Conservation (phyloP, 73 alveolate genomes). For the Stentor coeruleus region DNA sequence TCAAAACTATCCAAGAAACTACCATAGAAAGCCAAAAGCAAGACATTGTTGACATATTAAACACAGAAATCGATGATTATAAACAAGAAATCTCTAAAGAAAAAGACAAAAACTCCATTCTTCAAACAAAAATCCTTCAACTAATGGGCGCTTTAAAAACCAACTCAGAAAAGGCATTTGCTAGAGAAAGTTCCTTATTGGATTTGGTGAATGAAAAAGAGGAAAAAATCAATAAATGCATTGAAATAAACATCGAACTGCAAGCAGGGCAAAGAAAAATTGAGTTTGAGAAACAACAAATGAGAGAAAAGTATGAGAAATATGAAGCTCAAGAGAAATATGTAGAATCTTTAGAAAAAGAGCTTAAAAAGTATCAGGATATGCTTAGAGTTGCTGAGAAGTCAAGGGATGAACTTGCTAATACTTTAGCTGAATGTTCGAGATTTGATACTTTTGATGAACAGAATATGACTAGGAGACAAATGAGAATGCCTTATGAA, state of each 20-base stretch:
- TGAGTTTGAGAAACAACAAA: neutral
- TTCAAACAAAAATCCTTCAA: neutral
- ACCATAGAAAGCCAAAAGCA: neutral
- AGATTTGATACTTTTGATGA: neutral
- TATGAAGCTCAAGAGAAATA: neutral
- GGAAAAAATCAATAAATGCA: neutral
- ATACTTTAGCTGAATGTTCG: neutral
- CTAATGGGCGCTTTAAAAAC: neutral
- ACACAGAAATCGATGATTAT: neutral
- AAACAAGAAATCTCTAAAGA: neutral
- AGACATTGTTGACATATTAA: neutral
- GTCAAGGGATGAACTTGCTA: neutral
- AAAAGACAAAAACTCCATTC: neutral
- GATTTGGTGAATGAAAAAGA: neutral
- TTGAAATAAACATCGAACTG: neutral
- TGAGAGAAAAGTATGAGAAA: neutral
- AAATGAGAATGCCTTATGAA: neutral
- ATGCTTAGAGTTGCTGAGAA: neutral
- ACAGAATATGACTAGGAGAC: neutral
- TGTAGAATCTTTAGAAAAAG: neutral
- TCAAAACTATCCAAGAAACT: neutral
- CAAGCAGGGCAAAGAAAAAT: neutral
- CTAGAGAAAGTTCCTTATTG: neutral
- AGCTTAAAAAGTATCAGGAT: neutral
- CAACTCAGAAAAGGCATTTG: neutral